Base-by-base conservation (phyloP, 768 basidiomycete species). In the Cyclocybe cylindracea region DNA sequence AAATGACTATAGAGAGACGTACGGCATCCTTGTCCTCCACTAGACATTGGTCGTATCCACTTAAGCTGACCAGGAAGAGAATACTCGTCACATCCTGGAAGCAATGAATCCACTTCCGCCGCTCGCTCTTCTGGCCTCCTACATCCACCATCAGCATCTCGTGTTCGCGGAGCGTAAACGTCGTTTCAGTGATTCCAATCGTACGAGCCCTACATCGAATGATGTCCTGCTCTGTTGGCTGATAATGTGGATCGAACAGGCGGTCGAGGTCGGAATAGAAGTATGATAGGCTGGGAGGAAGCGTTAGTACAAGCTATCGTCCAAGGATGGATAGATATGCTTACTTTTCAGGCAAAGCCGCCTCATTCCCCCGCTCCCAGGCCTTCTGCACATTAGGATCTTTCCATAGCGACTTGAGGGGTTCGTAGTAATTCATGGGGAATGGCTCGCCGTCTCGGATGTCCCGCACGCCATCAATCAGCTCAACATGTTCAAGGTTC, bases 41-140 rank as follows among this genome's bases (percentile, higher is more conserved):
- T 38, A 97, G 74, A 71, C 93, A 94, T 64, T 95, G 91, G 66
- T 97, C 94, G 67, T 94, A 98, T 49, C 94, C 94, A 60, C 89
- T 92, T 61, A 97, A 70, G 61, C 90, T 91, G 60, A 94, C 92
- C 59, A 96, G 66, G 72, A 98, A 98, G 45, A 97, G 70, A 47
- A 98, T 95, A 56, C 89, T 89, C 3, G 93, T 95, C 46, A 96
- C 94, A 63, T 95, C 91, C 72, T 94, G 91, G 74, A 94, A 95
- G 66, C 90, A 93, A 62, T 94, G 92, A 60, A 94, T 94, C 92
- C 92, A 94, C 68, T 94, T 95, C 68, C 91, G 78, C 54, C 94
- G 74, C 66, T 94, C 94, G 67, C 87, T 91, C 78, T 95, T 92
- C 74, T 97, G 94, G 5, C 94, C 94, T 29, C 89, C 89, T 34